Evolutionary conservation across 169 alveolate genomes (phyloP).

Genomic region (Theileria parva): DNA sequence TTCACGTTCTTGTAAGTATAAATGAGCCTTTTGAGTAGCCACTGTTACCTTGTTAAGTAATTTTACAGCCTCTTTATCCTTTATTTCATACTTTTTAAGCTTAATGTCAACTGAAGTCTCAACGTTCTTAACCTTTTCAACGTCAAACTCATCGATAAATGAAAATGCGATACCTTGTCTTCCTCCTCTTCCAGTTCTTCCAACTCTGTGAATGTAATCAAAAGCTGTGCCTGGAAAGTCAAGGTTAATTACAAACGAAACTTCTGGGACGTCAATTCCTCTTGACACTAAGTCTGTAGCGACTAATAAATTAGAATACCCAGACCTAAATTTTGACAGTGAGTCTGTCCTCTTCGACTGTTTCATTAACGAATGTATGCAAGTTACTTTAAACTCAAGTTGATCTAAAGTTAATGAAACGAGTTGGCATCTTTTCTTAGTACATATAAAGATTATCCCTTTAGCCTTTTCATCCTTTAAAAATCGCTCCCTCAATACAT

Average conservation of each 20-base stretch:
- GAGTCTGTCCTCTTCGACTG: slow-evolving; percentile 91
- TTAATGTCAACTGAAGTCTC: slow-evolving; percentile 71
- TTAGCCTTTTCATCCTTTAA: slow-evolving; percentile 41
- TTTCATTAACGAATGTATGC: slow-evolving; percentile 94
- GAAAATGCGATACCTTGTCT: slow-evolving; percentile 92
- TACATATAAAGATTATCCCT: slow-evolving; percentile 93
- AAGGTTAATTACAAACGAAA: slow-evolving; percentile 91
- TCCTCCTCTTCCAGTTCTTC: slow-evolving; percentile 98
- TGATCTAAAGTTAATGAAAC: slow-evolving; percentile 87
- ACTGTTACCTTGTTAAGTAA: slow-evolving; percentile 88
- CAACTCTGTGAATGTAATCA: slow-evolving; percentile 95
- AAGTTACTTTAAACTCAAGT: slow-evolving; percentile 90
- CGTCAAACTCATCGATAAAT: slow-evolving; percentile 88
- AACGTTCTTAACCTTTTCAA: slow-evolving; percentile 76
- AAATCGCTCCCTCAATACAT: slow-evolving; percentile 30
- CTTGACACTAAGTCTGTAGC: slow-evolving; percentile 98
- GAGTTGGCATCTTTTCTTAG: slow-evolving; percentile 87
- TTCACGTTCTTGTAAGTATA: slow-evolving; percentile 46
- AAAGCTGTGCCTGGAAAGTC: slow-evolving; percentile 91
- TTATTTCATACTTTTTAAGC: slow-evolving; percentile 77
- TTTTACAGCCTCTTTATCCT: slow-evolving; percentile 84
- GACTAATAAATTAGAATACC: slow-evolving; percentile 81
- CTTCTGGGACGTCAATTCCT: slow-evolving; percentile 97
- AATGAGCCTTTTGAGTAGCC: slow-evolving; percentile 81
- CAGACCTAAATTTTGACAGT: slow-evolving; percentile 91